Conservation (phyloP, 805 yeast species). For the Pichia rugopelliculosa region DNA sequence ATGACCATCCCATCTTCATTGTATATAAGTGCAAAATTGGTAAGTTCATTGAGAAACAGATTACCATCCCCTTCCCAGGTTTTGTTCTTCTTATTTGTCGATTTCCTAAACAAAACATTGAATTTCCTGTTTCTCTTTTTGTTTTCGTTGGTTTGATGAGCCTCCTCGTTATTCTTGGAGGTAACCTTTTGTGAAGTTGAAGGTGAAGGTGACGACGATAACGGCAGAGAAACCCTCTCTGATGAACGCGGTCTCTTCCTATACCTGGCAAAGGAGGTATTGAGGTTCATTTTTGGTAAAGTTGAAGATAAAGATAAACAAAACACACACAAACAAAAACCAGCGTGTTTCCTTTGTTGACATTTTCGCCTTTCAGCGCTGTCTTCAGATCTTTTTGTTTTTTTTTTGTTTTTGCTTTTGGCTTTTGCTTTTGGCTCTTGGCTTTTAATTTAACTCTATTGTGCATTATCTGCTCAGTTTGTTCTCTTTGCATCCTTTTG, state of each 20-base stretch:
- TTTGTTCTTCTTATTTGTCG: constrained; percentile 70
- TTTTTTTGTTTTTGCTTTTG: background rate
- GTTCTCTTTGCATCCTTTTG: background rate
- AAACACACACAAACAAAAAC: background rate
- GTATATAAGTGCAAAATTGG: constrained; percentile 18
- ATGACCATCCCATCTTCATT: constrained; percentile 25
- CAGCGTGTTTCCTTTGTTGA: background rate
- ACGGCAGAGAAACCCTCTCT: background rate
- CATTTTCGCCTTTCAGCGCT: background rate
- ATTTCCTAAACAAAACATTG: constrained; percentile 61
- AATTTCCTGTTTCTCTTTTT: constrained; percentile 10
- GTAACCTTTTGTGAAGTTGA: background rate
- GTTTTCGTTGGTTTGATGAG: constrained; percentile 1
- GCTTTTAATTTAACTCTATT: background rate
- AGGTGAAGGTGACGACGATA: background rate
- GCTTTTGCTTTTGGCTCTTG: background rate
- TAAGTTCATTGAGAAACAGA: constrained; percentile 27
- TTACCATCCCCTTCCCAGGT: constrained; percentile 94
- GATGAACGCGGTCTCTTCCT: background rate
- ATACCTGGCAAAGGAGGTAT: background rate
- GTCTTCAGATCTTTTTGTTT: too few species aligned
- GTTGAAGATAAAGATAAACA: background rate
- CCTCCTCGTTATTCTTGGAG: background rate
- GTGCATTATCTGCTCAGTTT: background rate
- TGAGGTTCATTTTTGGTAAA: constrained; percentile 4